Percentiles rank a stretch among this genome's conserved stretches.
These are phyloP conservation scores for Cercospora citrullina DNA, from an alignment of 2,329 filamentous ascomycete species.

Conservation along the genomic window DNA sequence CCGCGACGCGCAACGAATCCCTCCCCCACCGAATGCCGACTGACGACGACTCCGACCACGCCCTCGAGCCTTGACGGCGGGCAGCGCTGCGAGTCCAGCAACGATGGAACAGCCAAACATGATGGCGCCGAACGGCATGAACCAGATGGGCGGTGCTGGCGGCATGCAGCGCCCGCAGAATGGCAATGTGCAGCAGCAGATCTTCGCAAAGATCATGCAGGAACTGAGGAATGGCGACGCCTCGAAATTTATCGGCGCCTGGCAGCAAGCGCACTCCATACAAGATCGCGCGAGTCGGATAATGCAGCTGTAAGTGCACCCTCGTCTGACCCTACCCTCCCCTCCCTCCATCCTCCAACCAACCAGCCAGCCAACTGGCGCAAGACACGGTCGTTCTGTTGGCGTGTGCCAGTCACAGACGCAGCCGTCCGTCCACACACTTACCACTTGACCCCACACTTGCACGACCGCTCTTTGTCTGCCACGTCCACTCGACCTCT, in stretches of 20 bases:
- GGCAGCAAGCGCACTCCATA: slow-evolving; percentile 38
- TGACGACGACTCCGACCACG: slow-evolving; percentile 1
- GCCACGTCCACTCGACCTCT: neutral
- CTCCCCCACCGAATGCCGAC: slow-evolving; percentile 13
- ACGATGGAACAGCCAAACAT: slow-evolving; percentile 24
- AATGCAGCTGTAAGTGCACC: slow-evolving; percentile 38
- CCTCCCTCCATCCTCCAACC: neutral
- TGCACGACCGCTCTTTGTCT: neutral
- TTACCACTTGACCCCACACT: neutral
- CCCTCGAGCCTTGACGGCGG: slow-evolving; percentile 5
- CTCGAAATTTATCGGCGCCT: slow-evolving; percentile 29
- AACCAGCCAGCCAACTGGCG: neutral
- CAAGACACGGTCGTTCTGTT: neutral
- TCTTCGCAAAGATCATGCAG: slow-evolving; percentile 32
- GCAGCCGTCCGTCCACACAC: neutral
- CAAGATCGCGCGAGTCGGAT: slow-evolving; percentile 33
- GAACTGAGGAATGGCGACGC: slow-evolving; percentile 27
- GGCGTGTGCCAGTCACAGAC: slow-evolving; percentile 1
- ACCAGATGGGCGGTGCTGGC: slow-evolving; percentile 22
- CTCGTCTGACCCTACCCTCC: neutral
- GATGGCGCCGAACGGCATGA: slow-evolving; percentile 24
- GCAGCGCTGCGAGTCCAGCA: neutral
- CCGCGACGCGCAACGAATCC: slow-evolving; percentile 3
- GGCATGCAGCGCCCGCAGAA: slow-evolving; percentile 35
- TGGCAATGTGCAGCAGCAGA: slow-evolving; percentile 32